A percentile compares a stretch with the other conserved stretches of the same genome.
Evolutionary conservation across 345 rosid species (phyloP).

Genomic region (Sonneratia caseolaris): DNA sequence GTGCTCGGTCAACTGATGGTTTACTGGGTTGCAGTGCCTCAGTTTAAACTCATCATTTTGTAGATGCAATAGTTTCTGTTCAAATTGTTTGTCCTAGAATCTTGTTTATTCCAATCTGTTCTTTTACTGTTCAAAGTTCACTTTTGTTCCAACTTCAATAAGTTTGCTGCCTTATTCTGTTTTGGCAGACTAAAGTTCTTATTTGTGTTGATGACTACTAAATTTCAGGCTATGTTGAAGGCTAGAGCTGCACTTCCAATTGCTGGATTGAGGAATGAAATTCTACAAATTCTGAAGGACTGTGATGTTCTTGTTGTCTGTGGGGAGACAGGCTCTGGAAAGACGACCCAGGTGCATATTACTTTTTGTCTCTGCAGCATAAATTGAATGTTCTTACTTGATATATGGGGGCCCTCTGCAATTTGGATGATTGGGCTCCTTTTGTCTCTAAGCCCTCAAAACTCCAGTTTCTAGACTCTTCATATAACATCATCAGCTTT

Average conservation of each 20-base stretch:
- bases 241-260: slow-evolving; percentile 70
- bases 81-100: neutral
- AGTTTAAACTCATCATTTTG: neutral
- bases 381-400: neutral
- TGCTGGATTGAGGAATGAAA: slow-evolving; percentile 52
- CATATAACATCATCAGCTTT: neutral
- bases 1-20: too few species aligned
- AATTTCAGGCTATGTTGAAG: slow-evolving; percentile 55
- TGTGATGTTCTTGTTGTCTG: slow-evolving; percentile 72
- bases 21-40: too few species aligned
- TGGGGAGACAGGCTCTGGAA: slow-evolving; percentile 98
- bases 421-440: neutral
- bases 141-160: neutral
- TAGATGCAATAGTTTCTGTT: neutral
- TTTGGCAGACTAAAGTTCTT: neutral
- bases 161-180: neutral
- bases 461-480: neutral
- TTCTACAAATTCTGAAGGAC: slow-evolving; percentile 59
- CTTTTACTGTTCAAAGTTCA: neutral
- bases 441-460: neutral
- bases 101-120: neutral
- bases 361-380: neutral
- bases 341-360: slow-evolving; percentile 76
- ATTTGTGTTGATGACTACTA: neutral
- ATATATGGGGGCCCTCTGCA: neutral